These are phyloP conservation scores for Pleurotus eryngii DNA, from an alignment of 768 basidiomycete genomes.

Conservation along the genomic window DNA sequence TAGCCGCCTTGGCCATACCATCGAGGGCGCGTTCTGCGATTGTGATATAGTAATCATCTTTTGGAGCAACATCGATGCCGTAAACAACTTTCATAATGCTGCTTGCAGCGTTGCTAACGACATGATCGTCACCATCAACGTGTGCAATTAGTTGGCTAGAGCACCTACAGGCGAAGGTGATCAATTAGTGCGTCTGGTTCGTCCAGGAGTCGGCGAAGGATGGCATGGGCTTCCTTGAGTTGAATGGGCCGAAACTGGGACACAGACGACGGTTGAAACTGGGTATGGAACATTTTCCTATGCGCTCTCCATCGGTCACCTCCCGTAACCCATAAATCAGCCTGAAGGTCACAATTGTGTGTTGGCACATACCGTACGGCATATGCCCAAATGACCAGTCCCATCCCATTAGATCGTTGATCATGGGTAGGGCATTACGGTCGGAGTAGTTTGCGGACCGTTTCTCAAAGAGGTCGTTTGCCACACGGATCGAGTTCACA, in stretches of 20 bases:
- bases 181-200: constrained; percentile 41
- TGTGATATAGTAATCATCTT: constrained; percentile 9
- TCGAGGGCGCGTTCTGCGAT: constrained; percentile 8
- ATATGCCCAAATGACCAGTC: constrained; percentile 57
- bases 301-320: constrained; percentile 51
- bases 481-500: constrained; percentile 42
- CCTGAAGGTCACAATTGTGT: too few relatives aligned
- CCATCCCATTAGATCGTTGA: constrained; percentile 49
- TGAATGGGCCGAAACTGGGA: constrained; percentile 43
- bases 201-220: constrained; percentile 42
- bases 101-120: constrained; percentile 42
- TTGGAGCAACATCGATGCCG: constrained; percentile 7
- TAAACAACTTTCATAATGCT: constrained; percentile 42
- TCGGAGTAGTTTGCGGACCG: constrained; percentile 56
- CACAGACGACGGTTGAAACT: constrained; percentile 43
- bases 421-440: constrained; percentile 44
- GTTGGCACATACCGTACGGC: constrained; percentile 36
- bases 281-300: constrained; percentile 49
- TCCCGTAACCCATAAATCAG: constrained; percentile 12
- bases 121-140: neutral
- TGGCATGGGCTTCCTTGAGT: constrained; percentile 38
- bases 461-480: constrained; percentile 55
- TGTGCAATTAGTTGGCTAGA: neutral
- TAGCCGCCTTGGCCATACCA: constrained; percentile 8
- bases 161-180: constrained; percentile 47